Evolutionary conservation across 2,329 filamentous ascomycete species (phyloP), one percentile per base, ranked within the genome.

Genomic region (Zymoseptoria passerinii): DNA sequence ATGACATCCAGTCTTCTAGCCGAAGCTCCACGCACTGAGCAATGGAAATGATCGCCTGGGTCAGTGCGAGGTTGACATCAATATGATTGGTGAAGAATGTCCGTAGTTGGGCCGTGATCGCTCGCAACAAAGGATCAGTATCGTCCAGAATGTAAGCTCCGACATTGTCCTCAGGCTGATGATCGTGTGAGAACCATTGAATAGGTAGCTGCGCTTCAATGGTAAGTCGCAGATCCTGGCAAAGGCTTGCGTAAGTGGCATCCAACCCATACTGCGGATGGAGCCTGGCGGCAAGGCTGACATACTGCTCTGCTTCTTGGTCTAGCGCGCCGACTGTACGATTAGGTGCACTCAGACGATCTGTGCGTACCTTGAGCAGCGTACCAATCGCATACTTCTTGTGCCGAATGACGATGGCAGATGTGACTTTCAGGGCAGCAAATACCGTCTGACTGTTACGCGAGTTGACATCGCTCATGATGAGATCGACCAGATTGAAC

Each of bases 401-500:
- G 72, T 97, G 92, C 64, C 90, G 85, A 70, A 87, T 87, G 58
- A 97, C 78, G 63, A 99, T 89, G 9, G 90, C 86, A 2, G 90
- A 92, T 16, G 95, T 82, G 6, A 99, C 80, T 65, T 92, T 91
- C 51, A 99, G 78, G 0, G 92, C 95, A 9, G 95, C 90, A 63
- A 90, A 85, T 16, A 96, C 87, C 0, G 94, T 97, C 70, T 96
- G 92, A 55, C 88, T 83, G 67, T 94, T 96, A 50, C 82, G 81
- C 0, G 94, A 97, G 58, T 85, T 82, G 27, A 96, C 78, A 68
- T 92, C 95, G 40, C 91, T 89, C 2, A 95, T 80, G 28, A 96
- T 87, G 10, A 99, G 81, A 74, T 99, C 94, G 23, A 95, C 89
- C 8, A 99, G 78, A 70, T 95, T 97, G 77, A 96, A 99, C 0